Base-by-base conservation (phyloP, 2,329 filamentous ascomycete genomes). In the Colletotrichum agaves region DNA sequence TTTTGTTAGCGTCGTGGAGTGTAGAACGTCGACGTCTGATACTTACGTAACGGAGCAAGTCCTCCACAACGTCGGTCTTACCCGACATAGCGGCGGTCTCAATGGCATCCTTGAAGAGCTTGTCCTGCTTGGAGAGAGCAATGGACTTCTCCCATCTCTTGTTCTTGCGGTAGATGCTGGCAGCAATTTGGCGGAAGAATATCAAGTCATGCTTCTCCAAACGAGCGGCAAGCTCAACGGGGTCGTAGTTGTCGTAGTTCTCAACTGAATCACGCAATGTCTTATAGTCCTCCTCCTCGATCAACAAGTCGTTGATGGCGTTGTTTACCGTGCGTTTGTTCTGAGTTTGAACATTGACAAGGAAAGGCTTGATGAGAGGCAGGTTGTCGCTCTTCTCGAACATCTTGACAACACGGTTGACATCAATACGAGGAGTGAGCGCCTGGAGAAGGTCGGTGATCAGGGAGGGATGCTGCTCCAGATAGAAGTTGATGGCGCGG, bases 131-230 rank as follows among this genome's bases (percentile, higher is more conserved):
- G 15, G 95, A 98, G 52, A 99, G 85, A 37, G 93, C 89, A 79
- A 99, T 99, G 4, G 94, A 98, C 84, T 98, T 98, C 84, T 98
- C 95, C 97, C 97, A 99, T 71, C 96, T 90, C 91, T 98, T 98
- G 86, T 97, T 98, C 88, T 98, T 99, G 79, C 97, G 94, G 85
- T 98, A 99, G 80, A 99, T 99, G 82, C 87, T 97, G 72, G 97
- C 94, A 4, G 96, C 96, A 76, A 99, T 97, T 81, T 99, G 96
- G 76, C 96, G 91, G 91, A 99, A 99, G 87, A 99, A 99, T 71
- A 99, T 94, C 55, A 99, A 84, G 64, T 99, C 96, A 77, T 99
- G 97, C 84, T 96, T 96, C 88, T 99, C 97, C 11, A 99, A 86
- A 63, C 96, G 92, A 77, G 92, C 88, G 2, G 96, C 97, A 69